Evolutionary conservation across 75 land plant species (phyloP), one percentile per base, ranked within the genome.

Genomic region (Cunninghamia lanceolata): DNA sequence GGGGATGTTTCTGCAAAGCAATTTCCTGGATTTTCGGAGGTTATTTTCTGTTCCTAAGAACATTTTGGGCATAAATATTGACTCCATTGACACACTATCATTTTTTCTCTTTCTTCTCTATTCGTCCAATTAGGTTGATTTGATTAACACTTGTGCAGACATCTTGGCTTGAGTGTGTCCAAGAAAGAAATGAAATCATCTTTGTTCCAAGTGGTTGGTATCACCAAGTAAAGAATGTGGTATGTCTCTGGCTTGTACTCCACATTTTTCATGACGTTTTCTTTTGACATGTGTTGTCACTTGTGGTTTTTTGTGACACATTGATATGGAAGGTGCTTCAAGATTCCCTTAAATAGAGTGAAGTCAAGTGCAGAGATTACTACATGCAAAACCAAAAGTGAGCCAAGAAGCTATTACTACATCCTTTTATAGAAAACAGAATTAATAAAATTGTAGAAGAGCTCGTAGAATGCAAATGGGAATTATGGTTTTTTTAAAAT

Each of bases 131-230:
- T 25, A 17, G 8, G 40, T 32, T 54, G 46, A 11, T 75, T 85
- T 32, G 32, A 68, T 45, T 50, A 15, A 35, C 28, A 74, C 42
- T 68, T 85, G 36, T 87, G 85, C 89, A 96, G 95, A 89, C 98
- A 63, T 82, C 90, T 59, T 95, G 98, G 98, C 71, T 90, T 85
- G 95, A 94, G 85, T 96, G 97, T 85, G 89, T 82, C 77, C 98
- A 96, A 88, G 96, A 90, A 77, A 38, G 63, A 70, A 87, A 91
- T 76, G 97, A 96, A 84, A 89, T 96, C 68, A 88, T 96, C 50
- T 96, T 96, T 90, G 97, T 96, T 35, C 98, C 98, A 10, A 95
- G 97, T 90, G 97, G 97, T 46, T 96, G 98, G 98, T 96, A 89
- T 87, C 98, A 96, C 90, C 98, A 96, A 92, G 98, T 96, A 66